Percentiles rank a stretch among this genome's conserved stretches.
These are phyloP conservation scores for Borealophlyctis nickersoniae DNA, from an alignment of 192 early-diverging fungal species.

Conservation along the genomic window DNA sequence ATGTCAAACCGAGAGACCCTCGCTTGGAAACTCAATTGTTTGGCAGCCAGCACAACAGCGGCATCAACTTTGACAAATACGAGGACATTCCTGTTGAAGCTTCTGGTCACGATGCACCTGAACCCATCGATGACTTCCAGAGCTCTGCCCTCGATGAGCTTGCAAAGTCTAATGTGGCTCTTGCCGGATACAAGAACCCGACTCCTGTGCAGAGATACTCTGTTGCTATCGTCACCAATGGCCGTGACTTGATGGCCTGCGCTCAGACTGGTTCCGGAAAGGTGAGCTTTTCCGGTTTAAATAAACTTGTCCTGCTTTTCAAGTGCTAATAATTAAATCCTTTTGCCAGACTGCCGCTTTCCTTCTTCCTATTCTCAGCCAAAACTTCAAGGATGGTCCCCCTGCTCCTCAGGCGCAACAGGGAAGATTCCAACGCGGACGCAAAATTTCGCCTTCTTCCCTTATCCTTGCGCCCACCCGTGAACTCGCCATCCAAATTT, in stretches of 20 bases:
- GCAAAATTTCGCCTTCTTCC: constrained; percentile 62
- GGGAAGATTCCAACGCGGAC: constrained; percentile 9
- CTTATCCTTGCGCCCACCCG: constrained; percentile 91
- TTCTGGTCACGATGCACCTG: constrained; percentile 49
- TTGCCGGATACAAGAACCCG: constrained; percentile 81
- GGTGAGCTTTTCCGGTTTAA: constrained; percentile 13
- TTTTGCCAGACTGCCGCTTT: constrained; percentile 87
- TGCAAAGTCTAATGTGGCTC: constrained; percentile 83
- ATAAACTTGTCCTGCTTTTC: constrained; percentile 34
- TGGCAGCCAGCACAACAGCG: constrained; percentile 75
- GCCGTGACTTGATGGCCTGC: constrained; percentile 97
- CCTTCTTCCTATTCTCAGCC: constrained; percentile 92
- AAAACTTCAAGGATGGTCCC: constrained; percentile 79
- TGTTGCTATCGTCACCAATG: constrained; percentile 48
- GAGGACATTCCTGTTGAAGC: constrained; percentile 97
- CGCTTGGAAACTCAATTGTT: constrained; percentile 79
- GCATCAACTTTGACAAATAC: constrained; percentile 99
- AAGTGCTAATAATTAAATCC: too few relatives aligned
- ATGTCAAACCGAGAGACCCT: constrained; percentile 73
- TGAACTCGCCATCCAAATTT: constrained; percentile 92
- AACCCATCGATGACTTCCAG: constrained; percentile 60
- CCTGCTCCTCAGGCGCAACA: constrained; percentile 31
- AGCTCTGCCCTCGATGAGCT: constrained; percentile 77
- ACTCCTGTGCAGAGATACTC: constrained; percentile 85
- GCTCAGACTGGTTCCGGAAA: constrained; percentile 91